Base-by-base conservation (phyloP, 306 rosid species). In the Cicer yamashitae region DNA sequence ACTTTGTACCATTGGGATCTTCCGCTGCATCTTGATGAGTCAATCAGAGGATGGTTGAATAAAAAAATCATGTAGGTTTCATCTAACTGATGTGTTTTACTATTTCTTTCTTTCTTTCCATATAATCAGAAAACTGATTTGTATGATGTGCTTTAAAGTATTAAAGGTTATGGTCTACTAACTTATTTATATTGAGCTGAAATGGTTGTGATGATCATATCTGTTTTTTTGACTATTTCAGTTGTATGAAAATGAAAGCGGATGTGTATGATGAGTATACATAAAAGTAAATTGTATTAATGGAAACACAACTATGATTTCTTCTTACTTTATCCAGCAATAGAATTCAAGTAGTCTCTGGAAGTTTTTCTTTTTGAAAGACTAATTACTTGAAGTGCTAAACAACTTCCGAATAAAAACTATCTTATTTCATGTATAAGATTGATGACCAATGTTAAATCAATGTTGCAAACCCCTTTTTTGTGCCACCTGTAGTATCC, bases 1-100 rank as follows among this genome's bases (percentile, higher is more conserved):
- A 94, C 98, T 79, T 74, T 94, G 84, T 94, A 91, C 71, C 98
- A 94, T 84, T 94, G 97, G 97, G 98, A 94, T 84, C 96, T 94
- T 79, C 98, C 98, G 1, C 84, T 86, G 88, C 89, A 91, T 88
- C 98, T 94, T 78, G 83, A 94, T 0, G 93, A 94, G 83, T 85
- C 90, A 61, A 86, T 88, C 83, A 92, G 85, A 67, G 98, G 98
- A 71, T 94, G 98, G 98, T 67, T 90, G 73, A 87, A 91, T 80
- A 87, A 87, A 81, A 74, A 88, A 77, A 85, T 94, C 71, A 84
- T 88, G 98, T 94, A 76, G 80, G 97, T 84, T 45, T 38, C 46
- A 20, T 67, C 37, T 71, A 64, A 69, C 50, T 74, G 73, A 17
- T 41, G 37, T 30, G 3, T 30, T 30, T 30, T 64, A 43, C 41